phyloP scores from a whole-genome alignment of 495 filamentous ascomycete species.

The Neurospora cerealis region DNA sequence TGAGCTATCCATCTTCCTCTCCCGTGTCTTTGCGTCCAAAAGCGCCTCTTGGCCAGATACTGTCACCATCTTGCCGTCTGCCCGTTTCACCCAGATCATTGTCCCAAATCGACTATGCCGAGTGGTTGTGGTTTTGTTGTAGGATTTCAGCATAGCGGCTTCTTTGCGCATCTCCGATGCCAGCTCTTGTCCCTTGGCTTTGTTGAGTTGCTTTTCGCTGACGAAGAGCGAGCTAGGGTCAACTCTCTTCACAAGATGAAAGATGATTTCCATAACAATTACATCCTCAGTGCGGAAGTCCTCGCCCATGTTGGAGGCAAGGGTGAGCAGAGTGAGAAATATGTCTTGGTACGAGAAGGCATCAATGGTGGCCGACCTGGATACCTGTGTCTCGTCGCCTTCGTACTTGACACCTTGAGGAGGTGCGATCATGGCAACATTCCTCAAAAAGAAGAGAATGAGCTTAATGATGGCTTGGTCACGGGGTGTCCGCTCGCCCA shows the following conservation, averaged over 20 bases:
- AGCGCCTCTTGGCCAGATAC: conserved; percentile 82
- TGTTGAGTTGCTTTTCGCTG: conserved; percentile 57
- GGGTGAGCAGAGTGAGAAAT: conserved; percentile 68
- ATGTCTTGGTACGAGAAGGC: conserved; percentile 86
- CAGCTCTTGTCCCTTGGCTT: conserved; percentile 63
- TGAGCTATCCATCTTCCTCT: conserved; percentile 77
- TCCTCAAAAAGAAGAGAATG: conserved; percentile 78
- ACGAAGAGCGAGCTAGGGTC: conserved; percentile 81
- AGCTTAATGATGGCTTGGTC: conserved; percentile 94
- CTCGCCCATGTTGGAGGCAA: conserved; percentile 83
- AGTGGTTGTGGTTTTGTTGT: conserved; percentile 71
- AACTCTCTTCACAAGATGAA: conserved; percentile 84
- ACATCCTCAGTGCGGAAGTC: conserved; percentile 87
- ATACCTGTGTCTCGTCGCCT: conserved; percentile 79
- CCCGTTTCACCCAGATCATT: conserved; percentile 92
- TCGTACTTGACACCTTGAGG: conserved; percentile 45
- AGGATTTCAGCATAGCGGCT: conserved; percentile 63
- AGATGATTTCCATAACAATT: conserved; percentile 77
- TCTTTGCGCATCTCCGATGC: conserved; percentile 66
- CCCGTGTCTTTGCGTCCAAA: conserved; percentile 57
- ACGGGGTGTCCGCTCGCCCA: conserved; percentile 62
- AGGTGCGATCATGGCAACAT: conserved; percentile 73
- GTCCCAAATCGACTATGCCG: conserved; percentile 92
- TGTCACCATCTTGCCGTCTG: conserved; percentile 69
- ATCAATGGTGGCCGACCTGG: conserved; percentile 76